phyloP scores from a whole-genome alignment of 306 rosid genomes.

The Cicer judaicum region DNA sequence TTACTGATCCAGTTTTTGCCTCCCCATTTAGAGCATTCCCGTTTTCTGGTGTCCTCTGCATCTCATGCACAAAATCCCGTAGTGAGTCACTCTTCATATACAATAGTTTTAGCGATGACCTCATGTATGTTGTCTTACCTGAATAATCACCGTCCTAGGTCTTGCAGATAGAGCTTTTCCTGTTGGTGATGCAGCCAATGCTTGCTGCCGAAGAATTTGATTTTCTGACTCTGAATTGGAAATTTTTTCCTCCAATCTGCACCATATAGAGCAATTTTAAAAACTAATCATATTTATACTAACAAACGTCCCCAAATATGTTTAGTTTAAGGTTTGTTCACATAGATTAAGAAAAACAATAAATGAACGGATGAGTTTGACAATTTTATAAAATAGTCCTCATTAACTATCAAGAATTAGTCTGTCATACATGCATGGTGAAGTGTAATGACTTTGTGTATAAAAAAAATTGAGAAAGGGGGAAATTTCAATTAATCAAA shows the following conservation, averaged over 20 bases:
- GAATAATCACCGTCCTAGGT: constrained; percentile 83
- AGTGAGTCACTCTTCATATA: constrained; percentile 37
- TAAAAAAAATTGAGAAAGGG: too few relatives aligned
- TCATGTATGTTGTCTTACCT: constrained; percentile 58
- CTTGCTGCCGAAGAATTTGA: constrained; percentile 99
- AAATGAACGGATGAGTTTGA: neutral
- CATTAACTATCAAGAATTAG: neutral
- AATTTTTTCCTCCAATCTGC: constrained; percentile 93
- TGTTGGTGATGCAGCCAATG: constrained; percentile 92
- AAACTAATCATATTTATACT: constrained; percentile 29
- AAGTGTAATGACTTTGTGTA: neutral
- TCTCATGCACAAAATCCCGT: constrained; percentile 46
- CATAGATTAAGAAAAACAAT: neutral
- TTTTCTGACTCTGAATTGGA: constrained; percentile 98
- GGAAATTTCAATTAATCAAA: too few relatives aligned
- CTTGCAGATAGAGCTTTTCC: constrained; percentile 78
- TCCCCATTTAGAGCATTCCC: constrained; percentile 85
- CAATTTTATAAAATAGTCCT: neutral
- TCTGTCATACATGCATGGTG: neutral
- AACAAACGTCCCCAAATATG: constrained; percentile 1
- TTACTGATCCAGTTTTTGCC: constrained; percentile 66
- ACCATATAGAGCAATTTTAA: constrained; percentile 41
- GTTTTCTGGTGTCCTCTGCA: constrained; percentile 95
- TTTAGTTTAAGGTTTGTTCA: neutral
- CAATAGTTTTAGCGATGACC: constrained; percentile 36